phyloP scores from a whole-genome alignment of 106 monocot genomes.

The Dioscorea dumetorum region DNA sequence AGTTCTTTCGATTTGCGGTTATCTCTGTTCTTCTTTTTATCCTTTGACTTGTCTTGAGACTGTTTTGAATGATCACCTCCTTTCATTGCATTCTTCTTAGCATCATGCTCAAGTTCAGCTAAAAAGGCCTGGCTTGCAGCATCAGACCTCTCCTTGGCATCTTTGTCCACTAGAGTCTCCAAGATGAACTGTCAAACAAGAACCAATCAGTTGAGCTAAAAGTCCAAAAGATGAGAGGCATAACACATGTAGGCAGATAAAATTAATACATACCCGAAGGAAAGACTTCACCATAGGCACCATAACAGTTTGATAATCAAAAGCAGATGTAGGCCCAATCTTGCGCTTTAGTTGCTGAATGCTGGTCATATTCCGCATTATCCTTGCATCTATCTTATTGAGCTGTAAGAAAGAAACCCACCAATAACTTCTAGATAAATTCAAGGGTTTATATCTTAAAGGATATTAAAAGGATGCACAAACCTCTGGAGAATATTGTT shows the following conservation, averaged over 20 bases:
- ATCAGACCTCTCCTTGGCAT: slow-evolving; percentile 84
- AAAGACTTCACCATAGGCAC: slow-evolving; percentile 78
- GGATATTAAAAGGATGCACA: neutral
- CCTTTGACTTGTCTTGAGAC: slow-evolving; percentile 65
- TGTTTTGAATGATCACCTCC: slow-evolving; percentile 46
- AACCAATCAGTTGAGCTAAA: neutral
- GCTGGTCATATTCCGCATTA: slow-evolving; percentile 48
- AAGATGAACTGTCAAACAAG: slow-evolving; percentile 39
- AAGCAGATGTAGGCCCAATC: slow-evolving; percentile 61
- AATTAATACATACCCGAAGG: slow-evolving; percentile 42
- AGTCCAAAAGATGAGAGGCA: neutral
- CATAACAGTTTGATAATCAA: slow-evolving; percentile 70
- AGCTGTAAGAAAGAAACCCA: slow-evolving; percentile 36
- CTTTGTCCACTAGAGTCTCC: slow-evolving; percentile 89
- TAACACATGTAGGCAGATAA: neutral
- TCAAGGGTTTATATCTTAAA: no score
- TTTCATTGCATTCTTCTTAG: slow-evolving; percentile 18
- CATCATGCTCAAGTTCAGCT: slow-evolving; percentile 24
- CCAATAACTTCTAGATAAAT: no score
- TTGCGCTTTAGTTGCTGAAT: slow-evolving; percentile 67
- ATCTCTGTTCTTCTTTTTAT: slow-evolving; percentile 82
- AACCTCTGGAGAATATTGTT: slow-evolving; percentile 67
- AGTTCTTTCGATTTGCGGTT: slow-evolving; percentile 53
- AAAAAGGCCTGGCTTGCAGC: slow-evolving; percentile 90
- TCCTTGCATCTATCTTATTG: slow-evolving; percentile 80